Base-by-base conservation (phyloP, 306 rosid species). In the Oxytropis ochrocephala region DNA sequence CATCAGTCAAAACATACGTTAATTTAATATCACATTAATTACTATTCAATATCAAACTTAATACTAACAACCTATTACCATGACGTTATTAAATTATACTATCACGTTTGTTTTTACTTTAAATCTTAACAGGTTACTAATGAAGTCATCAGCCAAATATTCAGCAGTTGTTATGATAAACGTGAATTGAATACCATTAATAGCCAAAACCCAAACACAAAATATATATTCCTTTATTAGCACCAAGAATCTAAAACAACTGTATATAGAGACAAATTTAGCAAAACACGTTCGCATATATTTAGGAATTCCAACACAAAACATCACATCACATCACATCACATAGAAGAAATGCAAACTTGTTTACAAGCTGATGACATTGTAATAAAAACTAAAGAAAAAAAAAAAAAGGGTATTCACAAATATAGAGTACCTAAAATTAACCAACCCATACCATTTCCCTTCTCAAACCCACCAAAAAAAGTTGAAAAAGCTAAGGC, bases 391-490 rank as follows among this genome's bases (percentile, higher is more conserved):
- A 10, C 4, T 7, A 8, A 19, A 41, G 44, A n/a, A n/a, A n/a
- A n/a, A n/a, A n/a, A n/a, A n/a, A n/a, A n/a, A n/a, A n/a, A n/a
- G n/a, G n/a, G 49, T 81, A 77, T 83, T 61, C 36, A 78, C 79
- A 75, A 50, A 59, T 43, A 47, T 17, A 32, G 54, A 57, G 75
- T 12, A 61, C 67, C 74, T 65, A 72, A 64, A 77, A 32, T 33
- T 11, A 73, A 68, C 57, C 74, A 80, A 75, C 56, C 39, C 39
- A n/a, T 66, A 58, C 35, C 83, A 72, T 73, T 17, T 59, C 8
- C 67, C 77, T 27, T 35, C 74, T 65, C 44, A 48, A 58, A 29
- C 67, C 58, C 29, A 24, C 29, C 29, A 24, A 49, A 43, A 63
- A 30, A 21, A 29, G 19, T 49, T 16, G 3, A 12, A 29, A n/a